phyloP scores from a whole-genome alignment of 2,329 filamentous ascomycete genomes.

The Pseudodiploospora longispora region DNA sequence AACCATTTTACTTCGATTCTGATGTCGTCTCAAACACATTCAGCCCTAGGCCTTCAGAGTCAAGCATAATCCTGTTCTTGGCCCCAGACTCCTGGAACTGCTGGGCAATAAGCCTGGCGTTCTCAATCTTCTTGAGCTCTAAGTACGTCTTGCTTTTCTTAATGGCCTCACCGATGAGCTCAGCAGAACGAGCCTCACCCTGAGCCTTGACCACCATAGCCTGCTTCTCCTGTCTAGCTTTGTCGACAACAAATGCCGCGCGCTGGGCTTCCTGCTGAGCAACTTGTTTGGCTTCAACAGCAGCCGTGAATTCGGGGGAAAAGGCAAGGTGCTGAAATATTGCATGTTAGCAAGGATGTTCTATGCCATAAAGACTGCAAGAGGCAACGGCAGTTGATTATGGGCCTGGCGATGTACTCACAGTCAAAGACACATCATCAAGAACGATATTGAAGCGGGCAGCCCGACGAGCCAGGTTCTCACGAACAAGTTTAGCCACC shows the following conservation, averaged over 20 bases:
- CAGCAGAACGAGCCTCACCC: slow-evolving; percentile 96
- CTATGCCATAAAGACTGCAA: neutral
- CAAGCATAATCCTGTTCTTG: slow-evolving; percentile 89
- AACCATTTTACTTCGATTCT: slow-evolving; percentile 8
- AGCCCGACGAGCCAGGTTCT: slow-evolving; percentile 84
- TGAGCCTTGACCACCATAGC: slow-evolving; percentile 96
- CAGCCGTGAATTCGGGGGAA: slow-evolving; percentile 65
- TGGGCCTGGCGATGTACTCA: slow-evolving; percentile 34
- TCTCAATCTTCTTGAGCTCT: slow-evolving; percentile 96
- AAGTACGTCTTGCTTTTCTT: slow-evolving; percentile 98
- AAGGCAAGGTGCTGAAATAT: slow-evolving; percentile 56
- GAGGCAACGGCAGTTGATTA: neutral
- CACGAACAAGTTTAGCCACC: slow-evolving; percentile 81
- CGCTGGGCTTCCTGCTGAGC: slow-evolving; percentile 91
- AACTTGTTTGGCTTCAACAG: slow-evolving; percentile 67
- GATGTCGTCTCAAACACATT: slow-evolving; percentile 65
- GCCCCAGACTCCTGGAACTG: slow-evolving; percentile 79
- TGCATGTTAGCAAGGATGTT: neutral
- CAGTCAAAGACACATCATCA: slow-evolving; percentile 94
- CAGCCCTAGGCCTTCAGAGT: slow-evolving; percentile 81
- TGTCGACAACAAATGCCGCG: slow-evolving; percentile 96
- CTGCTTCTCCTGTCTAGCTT: slow-evolving; percentile 98
- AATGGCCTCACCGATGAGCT: slow-evolving; percentile 97
- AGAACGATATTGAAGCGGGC: slow-evolving; percentile 95
- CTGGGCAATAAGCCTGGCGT: slow-evolving; percentile 79